Conservation (phyloP, 2,329 filamentous ascomycete species). For the Fusarium keratoplasticum region DNA sequence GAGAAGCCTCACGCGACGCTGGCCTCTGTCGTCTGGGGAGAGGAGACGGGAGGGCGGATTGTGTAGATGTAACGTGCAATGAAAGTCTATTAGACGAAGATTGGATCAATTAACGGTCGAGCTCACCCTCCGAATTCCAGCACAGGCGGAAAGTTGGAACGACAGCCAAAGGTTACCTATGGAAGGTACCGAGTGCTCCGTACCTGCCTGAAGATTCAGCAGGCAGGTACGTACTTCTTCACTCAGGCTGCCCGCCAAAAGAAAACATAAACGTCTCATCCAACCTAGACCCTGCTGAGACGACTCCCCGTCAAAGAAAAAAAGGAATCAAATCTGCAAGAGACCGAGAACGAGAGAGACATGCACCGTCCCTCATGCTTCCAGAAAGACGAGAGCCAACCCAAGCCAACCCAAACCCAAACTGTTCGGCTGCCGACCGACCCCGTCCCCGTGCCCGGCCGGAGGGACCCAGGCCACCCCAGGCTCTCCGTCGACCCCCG, state of each 20-base stretch:
- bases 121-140: background rate
- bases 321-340: background rate
- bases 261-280: conserved; percentile 1
- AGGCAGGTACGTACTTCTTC: background rate
- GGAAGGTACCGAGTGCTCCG: background rate
- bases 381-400: conserved; percentile 21
- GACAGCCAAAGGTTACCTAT: background rate
- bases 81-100: background rate
- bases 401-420: background rate
- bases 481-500: conserved; percentile 1
- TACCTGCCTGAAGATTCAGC: background rate
- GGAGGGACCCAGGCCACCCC: background rate
- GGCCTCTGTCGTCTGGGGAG: background rate
- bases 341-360: background rate
- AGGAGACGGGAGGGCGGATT: background rate
- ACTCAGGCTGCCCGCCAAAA: background rate
- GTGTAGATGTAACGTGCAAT: background rate
- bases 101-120: background rate
- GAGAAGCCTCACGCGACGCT: background rate
- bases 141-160: background rate
- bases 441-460: conserved; percentile 7
- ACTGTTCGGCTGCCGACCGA: conserved; percentile 23
- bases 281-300: background rate
- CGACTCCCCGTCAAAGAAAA: background rate
- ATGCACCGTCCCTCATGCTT: conserved; percentile 9